These are phyloP conservation scores for Trichoderma semiorbis DNA, from an alignment of 2,329 filamentous ascomycete species.

Conservation along the genomic window DNA sequence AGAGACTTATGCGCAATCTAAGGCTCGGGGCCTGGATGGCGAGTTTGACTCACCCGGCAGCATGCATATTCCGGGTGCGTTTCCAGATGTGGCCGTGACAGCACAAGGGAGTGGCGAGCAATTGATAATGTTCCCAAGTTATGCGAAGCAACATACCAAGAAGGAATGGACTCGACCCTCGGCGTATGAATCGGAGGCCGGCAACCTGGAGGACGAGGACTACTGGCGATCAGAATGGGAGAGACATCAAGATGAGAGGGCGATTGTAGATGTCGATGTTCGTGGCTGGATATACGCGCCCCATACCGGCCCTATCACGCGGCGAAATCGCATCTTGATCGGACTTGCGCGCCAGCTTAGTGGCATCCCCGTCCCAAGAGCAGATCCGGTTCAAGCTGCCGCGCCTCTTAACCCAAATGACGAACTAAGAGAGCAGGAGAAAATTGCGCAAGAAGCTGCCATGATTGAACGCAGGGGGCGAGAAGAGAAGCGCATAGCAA, in stretches of 20 bases:
- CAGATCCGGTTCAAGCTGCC: constrained; percentile 29
- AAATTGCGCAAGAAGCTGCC: constrained; percentile 71
- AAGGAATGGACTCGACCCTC: constrained; percentile 35
- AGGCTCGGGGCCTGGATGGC: constrained; percentile 34
- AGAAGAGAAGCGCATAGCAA: constrained; percentile 66
- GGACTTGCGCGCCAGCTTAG: constrained; percentile 84
- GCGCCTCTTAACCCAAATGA: constrained; percentile 38
- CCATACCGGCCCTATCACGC: constrained; percentile 76
- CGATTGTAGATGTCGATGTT: constrained; percentile 90
- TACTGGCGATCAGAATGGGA: constrained; percentile 81
- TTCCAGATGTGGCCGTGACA: constrained; percentile 80
- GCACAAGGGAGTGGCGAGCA: constrained; percentile 81
- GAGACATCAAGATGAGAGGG: constrained; percentile 73
- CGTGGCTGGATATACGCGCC: constrained; percentile 93
- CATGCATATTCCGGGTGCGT: constrained; percentile 65
- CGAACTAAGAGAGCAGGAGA: constrained; percentile 54
- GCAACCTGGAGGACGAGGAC: constrained; percentile 49
- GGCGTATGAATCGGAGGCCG: constrained; percentile 39
- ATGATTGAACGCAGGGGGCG: constrained; percentile 71
- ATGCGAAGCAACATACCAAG: constrained; percentile 70
- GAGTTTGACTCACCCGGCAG: constrained; percentile 29
- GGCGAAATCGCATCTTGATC: constrained; percentile 82
- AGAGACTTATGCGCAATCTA: constrained; percentile 56
- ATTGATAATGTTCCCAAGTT: constrained; percentile 93
- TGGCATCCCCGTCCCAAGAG: constrained; percentile 70